Conservation (phyloP, 805 yeast genomes). For the Blastobotrys robertii region DNA sequence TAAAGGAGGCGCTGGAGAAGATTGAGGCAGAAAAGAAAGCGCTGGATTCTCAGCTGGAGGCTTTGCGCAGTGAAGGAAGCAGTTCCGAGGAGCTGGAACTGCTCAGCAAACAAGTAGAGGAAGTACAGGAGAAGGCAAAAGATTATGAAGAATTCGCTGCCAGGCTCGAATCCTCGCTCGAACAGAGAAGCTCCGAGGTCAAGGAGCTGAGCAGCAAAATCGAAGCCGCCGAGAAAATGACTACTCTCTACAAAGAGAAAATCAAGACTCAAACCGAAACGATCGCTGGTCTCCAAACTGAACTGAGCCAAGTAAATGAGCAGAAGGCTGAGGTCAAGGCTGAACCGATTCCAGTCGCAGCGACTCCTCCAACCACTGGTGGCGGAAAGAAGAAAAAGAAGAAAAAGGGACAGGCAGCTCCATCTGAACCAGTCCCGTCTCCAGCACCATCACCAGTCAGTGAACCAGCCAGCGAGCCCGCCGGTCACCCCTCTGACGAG, state of each 20-base stretch:
- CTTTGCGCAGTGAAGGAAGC: not conserved
- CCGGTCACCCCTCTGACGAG: not conserved
- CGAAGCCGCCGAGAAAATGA: conserved; percentile 3
- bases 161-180: conserved; percentile 4
- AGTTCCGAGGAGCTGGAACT: conserved; percentile 8
- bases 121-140: conserved; percentile 4
- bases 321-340: not conserved
- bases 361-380: conserved; percentile 6
- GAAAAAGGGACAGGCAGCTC: conserved; percentile 12
- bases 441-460: not conserved
- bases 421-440: not conserved
- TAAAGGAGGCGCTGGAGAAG: conserved; percentile 1
- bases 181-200: conserved; percentile 1
- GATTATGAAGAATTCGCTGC: conserved; percentile 3
- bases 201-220: conserved; percentile 5
- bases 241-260: conserved; percentile 3
- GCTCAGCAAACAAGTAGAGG: conserved; percentile 7
- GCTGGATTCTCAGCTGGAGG: not conserved
- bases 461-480: not conserved
- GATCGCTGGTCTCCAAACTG: not conserved
- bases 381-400: conserved; percentile 10
- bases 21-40: conserved; percentile 1
- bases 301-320: conserved; percentile 1
- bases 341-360: not conserved
- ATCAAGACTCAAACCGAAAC: conserved; percentile 2